Base-by-base conservation (phyloP, 176 grass and related monocot species). In the Aegilops umbellulata region DNA sequence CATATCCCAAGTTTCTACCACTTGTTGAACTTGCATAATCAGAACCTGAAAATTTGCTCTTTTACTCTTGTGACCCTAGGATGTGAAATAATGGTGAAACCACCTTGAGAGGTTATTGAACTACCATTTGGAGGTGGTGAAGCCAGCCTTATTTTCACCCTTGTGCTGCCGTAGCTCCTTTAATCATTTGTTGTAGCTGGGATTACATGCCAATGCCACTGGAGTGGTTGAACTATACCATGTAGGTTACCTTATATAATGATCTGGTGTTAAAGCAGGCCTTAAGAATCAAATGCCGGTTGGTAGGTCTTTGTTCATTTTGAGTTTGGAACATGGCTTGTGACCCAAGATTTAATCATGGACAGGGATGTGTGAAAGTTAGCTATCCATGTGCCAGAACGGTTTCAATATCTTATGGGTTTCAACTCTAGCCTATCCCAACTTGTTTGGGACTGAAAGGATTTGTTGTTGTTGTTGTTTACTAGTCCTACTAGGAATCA, bases 11-110 rank as follows among this genome's bases (percentile, higher is more conserved):
- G 7, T 61, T 35, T 58, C 17, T 61, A 57, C n/a, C 23, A 62
- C 23, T 61, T 39, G 38, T 72, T 83, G 31, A 83, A 83, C 42
- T 36, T 63, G 29, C 69, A 60, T 72, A 41, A 60, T 26, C 46
- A 19, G 38, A 65, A 80, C 8, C 65, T 65, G 6, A 27, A 78
- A 60, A 60, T 3, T 17, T 44, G 15, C 2, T 30, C 4, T 63
- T 39, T 13, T 79, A 22, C 38, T 64, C 27, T 62, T 80, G n/a
- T 42, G 77, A 63, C n/a, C 60, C 62, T 80, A 64, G 58, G 34
- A 80, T 80, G 58, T 42, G 41, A 61, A 62, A 79, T 79, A 63
- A 63, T 26, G 46, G 32, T 34, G 53, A 78, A 78, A 61, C 76
- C 3, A 78, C 55, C 31, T 25, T 79, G 55, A 39, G 76, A 24